Evolutionary conservation across 208 protist genomes (phyloP).

Genomic region (Trypanosoma congolense): DNA sequence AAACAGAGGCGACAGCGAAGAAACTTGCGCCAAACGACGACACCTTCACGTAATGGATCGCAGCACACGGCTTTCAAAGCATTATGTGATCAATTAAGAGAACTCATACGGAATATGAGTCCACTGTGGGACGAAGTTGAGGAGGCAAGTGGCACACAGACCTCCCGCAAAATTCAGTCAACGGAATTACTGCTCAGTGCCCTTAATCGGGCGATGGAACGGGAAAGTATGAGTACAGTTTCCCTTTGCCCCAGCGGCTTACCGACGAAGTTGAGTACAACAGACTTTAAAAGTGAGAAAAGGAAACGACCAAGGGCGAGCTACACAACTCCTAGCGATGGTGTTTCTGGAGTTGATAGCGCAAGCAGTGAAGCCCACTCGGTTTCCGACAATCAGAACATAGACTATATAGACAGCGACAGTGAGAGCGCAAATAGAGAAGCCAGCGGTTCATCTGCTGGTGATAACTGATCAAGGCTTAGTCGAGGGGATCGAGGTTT

Average conservation of each 20-base stretch:
- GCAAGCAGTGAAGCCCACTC: too few relatives aligned
- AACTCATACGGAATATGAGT: background rate
- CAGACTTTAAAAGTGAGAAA: background rate
- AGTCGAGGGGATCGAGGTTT: too few relatives aligned
- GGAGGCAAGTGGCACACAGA: background rate
- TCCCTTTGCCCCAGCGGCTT: background rate
- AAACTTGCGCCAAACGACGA: background rate
- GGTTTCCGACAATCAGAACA: too few relatives aligned
- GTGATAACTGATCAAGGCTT: too few relatives aligned
- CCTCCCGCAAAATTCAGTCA: background rate
- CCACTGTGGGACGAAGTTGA: background rate
- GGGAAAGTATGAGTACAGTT: background rate
- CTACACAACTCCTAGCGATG: too few relatives aligned
- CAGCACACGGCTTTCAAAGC: slow-evolving; percentile 6
- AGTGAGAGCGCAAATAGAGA: too few relatives aligned
- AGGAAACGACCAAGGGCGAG: too few relatives aligned
- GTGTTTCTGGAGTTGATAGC: too few relatives aligned
- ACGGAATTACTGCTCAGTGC: background rate
- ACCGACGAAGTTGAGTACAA: background rate
- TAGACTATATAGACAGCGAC: too few relatives aligned
- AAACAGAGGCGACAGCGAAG: slow-evolving; percentile 1
- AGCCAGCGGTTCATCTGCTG: too few relatives aligned
- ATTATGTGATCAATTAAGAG: slow-evolving; percentile 1
- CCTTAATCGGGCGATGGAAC: background rate
- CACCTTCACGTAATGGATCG: slow-evolving; percentile 4